Evolutionary conservation across 2,329 filamentous ascomycete genomes (phyloP).

Genomic region (Cephalotrichum gorgonifer): DNA sequence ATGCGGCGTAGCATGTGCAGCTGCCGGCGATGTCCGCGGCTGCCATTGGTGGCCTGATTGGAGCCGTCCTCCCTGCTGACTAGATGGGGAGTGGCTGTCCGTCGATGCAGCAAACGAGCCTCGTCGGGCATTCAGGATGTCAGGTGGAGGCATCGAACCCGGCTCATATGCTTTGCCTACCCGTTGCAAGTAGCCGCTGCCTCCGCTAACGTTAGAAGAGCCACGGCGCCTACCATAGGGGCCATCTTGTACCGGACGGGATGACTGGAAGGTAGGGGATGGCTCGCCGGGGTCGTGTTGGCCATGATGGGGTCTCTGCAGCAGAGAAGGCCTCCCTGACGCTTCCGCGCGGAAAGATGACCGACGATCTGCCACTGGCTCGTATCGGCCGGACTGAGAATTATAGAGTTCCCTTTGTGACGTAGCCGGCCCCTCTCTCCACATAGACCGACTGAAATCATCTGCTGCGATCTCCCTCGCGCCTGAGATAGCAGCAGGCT

Average conservation of each 20-base stretch:
- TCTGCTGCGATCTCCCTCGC: conserved; percentile 81
- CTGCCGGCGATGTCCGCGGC: conserved; percentile 31
- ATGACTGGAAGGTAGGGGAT: conserved; percentile 77
- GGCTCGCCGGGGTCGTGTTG: conserved; percentile 64
- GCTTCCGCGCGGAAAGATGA: conserved; percentile 57
- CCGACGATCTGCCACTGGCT: conserved; percentile 74
- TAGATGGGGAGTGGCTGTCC: conserved; percentile 36
- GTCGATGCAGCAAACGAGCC: conserved; percentile 38
- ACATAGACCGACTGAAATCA: conserved; percentile 78
- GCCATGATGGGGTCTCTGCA: conserved; percentile 61
- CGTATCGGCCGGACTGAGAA: conserved; percentile 88
- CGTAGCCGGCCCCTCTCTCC: conserved; percentile 58
- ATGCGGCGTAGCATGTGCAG: conserved; percentile 21
- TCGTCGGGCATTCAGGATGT: conserved; percentile 25
- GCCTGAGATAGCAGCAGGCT: conserved; percentile 32
- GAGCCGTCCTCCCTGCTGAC: conserved; percentile 13
- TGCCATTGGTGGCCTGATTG: conserved; percentile 9
- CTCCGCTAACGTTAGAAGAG: conserved; percentile 86
- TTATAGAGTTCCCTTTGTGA: conserved; percentile 76
- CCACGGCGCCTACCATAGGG: conserved; percentile 67
- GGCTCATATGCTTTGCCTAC: conserved; percentile 30
- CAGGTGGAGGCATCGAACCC: conserved; percentile 27
- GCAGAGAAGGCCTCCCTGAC: conserved; percentile 62
- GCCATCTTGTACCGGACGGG: conserved; percentile 54
- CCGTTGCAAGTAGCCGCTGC: conserved; percentile 57